Evolutionary conservation across 331 rosid genomes (phyloP).

Genomic region (Pyracantha coccinea): DNA sequence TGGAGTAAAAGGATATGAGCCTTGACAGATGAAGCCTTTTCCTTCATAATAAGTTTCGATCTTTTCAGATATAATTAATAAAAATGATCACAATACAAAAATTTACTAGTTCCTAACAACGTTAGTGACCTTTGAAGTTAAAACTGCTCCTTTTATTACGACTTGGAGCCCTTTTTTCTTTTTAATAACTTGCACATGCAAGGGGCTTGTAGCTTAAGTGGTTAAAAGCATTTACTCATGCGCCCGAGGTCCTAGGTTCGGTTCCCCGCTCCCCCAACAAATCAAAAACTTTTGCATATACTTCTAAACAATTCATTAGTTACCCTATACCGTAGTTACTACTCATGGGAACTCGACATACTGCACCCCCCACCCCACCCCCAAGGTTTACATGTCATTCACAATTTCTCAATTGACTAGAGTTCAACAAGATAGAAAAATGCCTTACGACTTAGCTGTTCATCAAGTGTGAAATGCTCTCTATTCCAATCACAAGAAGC

Average conservation of each 20-base stretch:
- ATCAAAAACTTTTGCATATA: background rate
- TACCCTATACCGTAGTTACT: background rate
- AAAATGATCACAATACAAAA: background rate
- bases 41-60: background rate
- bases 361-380: too few species aligned
- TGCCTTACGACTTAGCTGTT: slow-evolving; percentile 98
- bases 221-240: background rate
- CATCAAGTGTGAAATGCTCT: slow-evolving; percentile 95
- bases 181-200: background rate
- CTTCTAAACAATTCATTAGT: background rate
- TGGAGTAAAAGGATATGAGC: slow-evolving; percentile 12
- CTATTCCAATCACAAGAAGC: slow-evolving; percentile 98
- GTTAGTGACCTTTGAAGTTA: background rate
- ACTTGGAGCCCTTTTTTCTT: background rate
- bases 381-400: background rate
- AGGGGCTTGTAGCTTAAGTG: background rate
- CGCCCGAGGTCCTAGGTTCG: background rate
- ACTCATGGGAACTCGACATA: background rate
- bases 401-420: slow-evolving; percentile 12
- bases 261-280: background rate
- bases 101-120: background rate
- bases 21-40: background rate
- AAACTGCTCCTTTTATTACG: background rate
- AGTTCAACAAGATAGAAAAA: slow-evolving; percentile 42
- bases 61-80: background rate